phyloP scores from a whole-genome alignment of 495 filamentous ascomycete genomes.

The Apiosordaria backusii region DNA sequence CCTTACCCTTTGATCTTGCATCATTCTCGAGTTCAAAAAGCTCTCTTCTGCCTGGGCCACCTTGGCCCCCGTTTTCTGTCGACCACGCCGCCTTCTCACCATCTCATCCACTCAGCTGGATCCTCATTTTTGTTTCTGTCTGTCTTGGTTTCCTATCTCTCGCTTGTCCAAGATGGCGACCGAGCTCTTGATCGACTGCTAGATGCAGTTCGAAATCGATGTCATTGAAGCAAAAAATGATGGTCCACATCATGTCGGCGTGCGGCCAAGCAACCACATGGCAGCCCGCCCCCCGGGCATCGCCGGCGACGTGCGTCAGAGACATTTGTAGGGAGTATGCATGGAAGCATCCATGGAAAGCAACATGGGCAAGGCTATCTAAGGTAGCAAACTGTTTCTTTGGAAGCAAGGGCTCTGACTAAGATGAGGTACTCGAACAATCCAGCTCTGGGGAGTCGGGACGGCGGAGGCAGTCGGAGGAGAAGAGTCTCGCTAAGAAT shows the following conservation, averaged over 20 bases:
- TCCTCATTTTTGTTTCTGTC: not conserved
- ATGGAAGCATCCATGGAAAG: not conserved
- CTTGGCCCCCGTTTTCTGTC: not conserved
- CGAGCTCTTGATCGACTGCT: not conserved
- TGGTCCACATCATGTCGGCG: not conserved
- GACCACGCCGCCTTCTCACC: slow-evolving; percentile 8
- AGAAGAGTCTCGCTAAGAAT: slow-evolving; percentile 7
- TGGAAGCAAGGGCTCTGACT: slow-evolving; percentile 2
- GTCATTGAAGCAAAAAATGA: not conserved
- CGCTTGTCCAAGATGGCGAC: not conserved
- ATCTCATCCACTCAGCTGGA: not conserved
- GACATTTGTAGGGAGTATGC: not conserved
- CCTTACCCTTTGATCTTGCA: not conserved
- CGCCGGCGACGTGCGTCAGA: not conserved
- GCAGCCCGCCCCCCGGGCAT: not conserved
- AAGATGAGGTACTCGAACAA: not conserved
- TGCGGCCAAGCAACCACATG: not conserved
- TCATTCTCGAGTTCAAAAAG: not conserved
- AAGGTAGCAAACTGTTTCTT: not conserved
- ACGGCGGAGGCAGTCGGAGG: not conserved
- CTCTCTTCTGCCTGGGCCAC: slow-evolving; percentile 5
- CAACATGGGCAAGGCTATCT: not conserved
- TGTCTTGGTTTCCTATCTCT: not conserved
- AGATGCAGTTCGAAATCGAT: not conserved
- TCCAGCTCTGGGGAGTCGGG: no score